These are phyloP conservation scores for Martiniozyma abietophila DNA, from an alignment of 805 yeast species.

Conservation along the genomic window DNA sequence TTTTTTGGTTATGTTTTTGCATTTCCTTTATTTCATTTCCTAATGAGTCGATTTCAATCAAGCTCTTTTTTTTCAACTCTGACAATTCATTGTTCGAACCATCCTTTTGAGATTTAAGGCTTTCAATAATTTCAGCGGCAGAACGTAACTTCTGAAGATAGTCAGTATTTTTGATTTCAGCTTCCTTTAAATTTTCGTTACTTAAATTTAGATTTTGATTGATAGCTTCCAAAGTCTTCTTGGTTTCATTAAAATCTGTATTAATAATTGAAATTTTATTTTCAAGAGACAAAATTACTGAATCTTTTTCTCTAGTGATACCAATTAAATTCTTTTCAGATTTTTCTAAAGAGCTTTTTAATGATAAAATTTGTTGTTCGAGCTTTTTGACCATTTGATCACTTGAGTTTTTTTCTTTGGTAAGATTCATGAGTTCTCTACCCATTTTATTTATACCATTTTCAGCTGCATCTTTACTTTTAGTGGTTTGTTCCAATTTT, in stretches of 20 bases:
- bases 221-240: constrained; percentile 20
- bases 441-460: constrained; percentile 88
- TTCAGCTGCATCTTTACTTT: constrained; percentile 46
- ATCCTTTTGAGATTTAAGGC: constrained; percentile 19
- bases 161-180: constrained; percentile 17
- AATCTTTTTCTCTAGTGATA: constrained; percentile 17
- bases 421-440: constrained; percentile 62
- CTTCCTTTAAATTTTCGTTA: constrained; percentile 17
- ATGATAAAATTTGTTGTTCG: constrained; percentile 32
- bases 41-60: constrained; percentile 8
- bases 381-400: constrained; percentile 33
- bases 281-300: constrained; percentile 18
- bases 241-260: constrained; percentile 15
- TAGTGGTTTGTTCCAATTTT: constrained; percentile 24
- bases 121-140: constrained; percentile 23
- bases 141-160: constrained; percentile 16
- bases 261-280: constrained; percentile 10
- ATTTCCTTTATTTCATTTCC: constrained; percentile 9
- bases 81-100: constrained; percentile 12
- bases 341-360: constrained; percentile 26
- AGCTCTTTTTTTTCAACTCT: constrained; percentile 6
- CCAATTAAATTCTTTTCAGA: constrained; percentile 18
- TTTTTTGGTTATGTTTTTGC: constrained; percentile 1
- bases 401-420: constrained; percentile 46
- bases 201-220: constrained; percentile 19